Conservation (phyloP, 805 yeast species). For the Lipomyces mesembrius region DNA sequence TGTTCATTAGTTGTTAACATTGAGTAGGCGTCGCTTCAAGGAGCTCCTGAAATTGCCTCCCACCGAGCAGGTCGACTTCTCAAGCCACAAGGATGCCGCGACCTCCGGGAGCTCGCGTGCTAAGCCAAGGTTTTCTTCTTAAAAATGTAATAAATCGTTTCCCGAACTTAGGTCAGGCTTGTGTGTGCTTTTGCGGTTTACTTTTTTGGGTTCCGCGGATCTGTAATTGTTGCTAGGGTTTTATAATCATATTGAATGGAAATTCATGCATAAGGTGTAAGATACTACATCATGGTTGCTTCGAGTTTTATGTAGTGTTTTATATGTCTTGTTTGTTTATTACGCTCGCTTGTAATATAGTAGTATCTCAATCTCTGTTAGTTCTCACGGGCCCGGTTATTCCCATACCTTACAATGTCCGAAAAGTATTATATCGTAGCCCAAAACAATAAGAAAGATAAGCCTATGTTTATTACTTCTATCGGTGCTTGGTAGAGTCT, state of each 20-base stretch:
- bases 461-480: too few relatives aligned
- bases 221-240: not conserved
- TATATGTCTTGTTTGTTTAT: not conserved
- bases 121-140: constrained; percentile 23
- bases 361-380: not conserved
- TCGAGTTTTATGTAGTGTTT: not conserved
- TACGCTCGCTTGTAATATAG: not conserved
- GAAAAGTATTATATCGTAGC: not conserved
- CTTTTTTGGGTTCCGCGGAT: not conserved
- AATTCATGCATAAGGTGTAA: not conserved
- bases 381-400: not conserved
- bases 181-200: not conserved
- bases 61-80: constrained; percentile 79
- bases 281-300: not conserved
- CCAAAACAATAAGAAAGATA: too few relatives aligned
- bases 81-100: constrained; percentile 41
- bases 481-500: too few relatives aligned
- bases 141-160: not conserved
- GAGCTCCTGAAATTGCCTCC: constrained; percentile 76
- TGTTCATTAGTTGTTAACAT: not conserved
- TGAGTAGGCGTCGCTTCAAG: constrained; percentile 72
- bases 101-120: constrained; percentile 38
- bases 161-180: not conserved
- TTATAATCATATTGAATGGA: not conserved
- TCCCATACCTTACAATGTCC: not conserved